Conservation (phyloP, 768 basidiomycete genomes). For the Boletus rufocinnamomeus region DNA sequence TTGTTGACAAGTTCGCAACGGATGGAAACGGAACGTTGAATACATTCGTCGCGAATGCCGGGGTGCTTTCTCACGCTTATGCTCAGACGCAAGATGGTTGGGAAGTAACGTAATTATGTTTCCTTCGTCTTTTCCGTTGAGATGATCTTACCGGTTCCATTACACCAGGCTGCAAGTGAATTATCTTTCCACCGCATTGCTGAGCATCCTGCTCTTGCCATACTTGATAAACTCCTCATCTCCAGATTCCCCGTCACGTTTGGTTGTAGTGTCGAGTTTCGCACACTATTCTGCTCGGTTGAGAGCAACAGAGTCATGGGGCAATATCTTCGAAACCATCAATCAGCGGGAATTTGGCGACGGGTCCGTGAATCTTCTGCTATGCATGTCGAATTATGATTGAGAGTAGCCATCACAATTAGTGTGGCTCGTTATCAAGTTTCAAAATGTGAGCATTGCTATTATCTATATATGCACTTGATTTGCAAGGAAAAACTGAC, state of each 20-base stretch:
- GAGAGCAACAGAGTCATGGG: constrained; percentile 6
- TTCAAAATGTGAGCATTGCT: constrained; percentile 26
- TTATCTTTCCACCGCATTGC: constrained; percentile 35
- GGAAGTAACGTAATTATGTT: constrained; percentile 43
- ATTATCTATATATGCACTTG: not conserved
- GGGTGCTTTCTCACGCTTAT: constrained; percentile 19
- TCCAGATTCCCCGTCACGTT: constrained; percentile 25
- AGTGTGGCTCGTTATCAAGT: constrained; percentile 25
- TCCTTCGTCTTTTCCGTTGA: not conserved
- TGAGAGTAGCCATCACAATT: not conserved
- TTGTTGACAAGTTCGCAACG: constrained; percentile 32
- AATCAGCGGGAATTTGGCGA: constrained; percentile 27
- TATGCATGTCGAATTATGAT: not conserved
- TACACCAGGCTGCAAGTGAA: constrained; percentile 38
- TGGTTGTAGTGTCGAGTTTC: constrained; percentile 37
- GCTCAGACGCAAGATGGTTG: constrained; percentile 47
- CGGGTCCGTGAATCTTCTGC: constrained; percentile 15
- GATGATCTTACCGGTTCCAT: not conserved
- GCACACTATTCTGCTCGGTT: constrained; percentile 22
- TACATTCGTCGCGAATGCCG: constrained; percentile 37
- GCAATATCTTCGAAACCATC: constrained; percentile 27
- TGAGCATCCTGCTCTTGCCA: constrained; percentile 38
- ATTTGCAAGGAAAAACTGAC: constrained; percentile 3
- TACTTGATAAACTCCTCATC: constrained; percentile 30
- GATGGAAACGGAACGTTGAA: constrained; percentile 29